Conservation (phyloP, 805 yeast species). For the Blastobotrys mokoenaii region DNA sequence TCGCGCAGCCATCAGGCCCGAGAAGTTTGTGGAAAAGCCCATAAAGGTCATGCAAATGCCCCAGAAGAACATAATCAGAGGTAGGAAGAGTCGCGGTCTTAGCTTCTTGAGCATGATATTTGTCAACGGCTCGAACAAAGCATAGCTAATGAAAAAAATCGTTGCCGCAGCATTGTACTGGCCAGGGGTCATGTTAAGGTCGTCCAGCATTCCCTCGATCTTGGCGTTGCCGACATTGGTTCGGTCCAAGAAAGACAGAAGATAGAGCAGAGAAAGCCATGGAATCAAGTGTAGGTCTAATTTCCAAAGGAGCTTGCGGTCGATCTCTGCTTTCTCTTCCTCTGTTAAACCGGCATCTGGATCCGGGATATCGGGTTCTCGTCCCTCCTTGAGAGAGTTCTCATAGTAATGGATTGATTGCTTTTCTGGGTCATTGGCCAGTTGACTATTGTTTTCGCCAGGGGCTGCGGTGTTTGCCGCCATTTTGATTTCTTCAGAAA, state of each 20-base stretch:
- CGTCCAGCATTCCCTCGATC: conserved; percentile 40
- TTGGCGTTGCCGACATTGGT: conserved; percentile 47
- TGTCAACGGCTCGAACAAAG: conserved; percentile 23
- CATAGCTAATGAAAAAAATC: conserved; percentile 3
- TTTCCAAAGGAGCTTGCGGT: conserved; percentile 25
- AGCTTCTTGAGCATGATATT: conserved; percentile 27
- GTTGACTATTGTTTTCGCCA: too few species aligned
- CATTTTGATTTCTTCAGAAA: too few species aligned
- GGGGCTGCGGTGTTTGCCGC: too few species aligned
- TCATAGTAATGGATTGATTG: too few species aligned
- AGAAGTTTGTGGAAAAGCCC: conserved; percentile 22
- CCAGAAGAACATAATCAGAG: conserved; percentile 32
- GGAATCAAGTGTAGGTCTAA: conserved; percentile 40
- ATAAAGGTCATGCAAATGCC: conserved; percentile 30
- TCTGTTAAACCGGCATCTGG: too few species aligned
- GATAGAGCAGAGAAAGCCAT: conserved; percentile 18
- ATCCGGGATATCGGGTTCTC: too few species aligned
- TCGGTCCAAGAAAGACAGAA: conserved; percentile 32
- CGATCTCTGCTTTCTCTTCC: neutral
- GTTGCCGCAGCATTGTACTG: conserved; percentile 32
- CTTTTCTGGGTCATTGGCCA: too few species aligned
- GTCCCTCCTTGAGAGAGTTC: too few species aligned
- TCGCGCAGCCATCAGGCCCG: conserved; percentile 28
- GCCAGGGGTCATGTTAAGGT: conserved; percentile 32
- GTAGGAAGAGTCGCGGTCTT: conserved; percentile 31